phyloP scores from a whole-genome alignment of 495 filamentous ascomycete genomes.

The Elasticomyces elasticus region DNA sequence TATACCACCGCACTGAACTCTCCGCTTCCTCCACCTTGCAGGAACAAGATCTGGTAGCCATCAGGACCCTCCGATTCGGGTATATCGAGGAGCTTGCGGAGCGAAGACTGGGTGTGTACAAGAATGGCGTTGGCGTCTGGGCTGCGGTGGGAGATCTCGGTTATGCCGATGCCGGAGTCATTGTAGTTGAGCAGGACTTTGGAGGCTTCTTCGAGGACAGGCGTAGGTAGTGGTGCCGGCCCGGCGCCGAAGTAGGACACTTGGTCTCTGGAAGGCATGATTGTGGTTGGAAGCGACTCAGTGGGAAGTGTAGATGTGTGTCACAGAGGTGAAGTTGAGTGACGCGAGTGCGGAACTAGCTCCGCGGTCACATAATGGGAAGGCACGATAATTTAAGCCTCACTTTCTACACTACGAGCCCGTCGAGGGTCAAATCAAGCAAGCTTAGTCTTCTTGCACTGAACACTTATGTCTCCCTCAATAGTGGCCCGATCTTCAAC shows the following conservation, averaged over 20 bases:
- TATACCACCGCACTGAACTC: conserved; percentile 74
- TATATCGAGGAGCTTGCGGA: conserved; percentile 54
- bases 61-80: conserved; percentile 38
- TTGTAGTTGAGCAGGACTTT: conserved; percentile 74
- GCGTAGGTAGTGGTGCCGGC: conserved; percentile 69
- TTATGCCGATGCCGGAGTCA: conserved; percentile 65
- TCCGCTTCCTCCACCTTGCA: conserved; percentile 75
- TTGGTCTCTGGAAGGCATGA: conserved; percentile 51
- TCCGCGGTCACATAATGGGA: neutral
- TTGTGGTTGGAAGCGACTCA: too few species aligned
- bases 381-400: neutral
- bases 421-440: neutral
- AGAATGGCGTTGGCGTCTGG: conserved; percentile 48
- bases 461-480: conserved; percentile 8
- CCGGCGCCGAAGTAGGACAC: conserved; percentile 78
- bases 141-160: conserved; percentile 87
- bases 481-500: conserved; percentile 33
- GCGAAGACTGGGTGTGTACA: conserved; percentile 27
- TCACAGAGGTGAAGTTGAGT: neutral
- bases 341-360: neutral
- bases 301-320: neutral
- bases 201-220: conserved; percentile 63
- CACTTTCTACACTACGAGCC: too few species aligned
- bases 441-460: neutral
- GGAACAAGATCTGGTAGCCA: conserved; percentile 68